Percentiles rank a stretch among this genome's conserved stretches.
Evolutionary conservation across 2,329 filamentous ascomycete species (phyloP).

Genomic region (Aureobasidium sp.): DNA sequence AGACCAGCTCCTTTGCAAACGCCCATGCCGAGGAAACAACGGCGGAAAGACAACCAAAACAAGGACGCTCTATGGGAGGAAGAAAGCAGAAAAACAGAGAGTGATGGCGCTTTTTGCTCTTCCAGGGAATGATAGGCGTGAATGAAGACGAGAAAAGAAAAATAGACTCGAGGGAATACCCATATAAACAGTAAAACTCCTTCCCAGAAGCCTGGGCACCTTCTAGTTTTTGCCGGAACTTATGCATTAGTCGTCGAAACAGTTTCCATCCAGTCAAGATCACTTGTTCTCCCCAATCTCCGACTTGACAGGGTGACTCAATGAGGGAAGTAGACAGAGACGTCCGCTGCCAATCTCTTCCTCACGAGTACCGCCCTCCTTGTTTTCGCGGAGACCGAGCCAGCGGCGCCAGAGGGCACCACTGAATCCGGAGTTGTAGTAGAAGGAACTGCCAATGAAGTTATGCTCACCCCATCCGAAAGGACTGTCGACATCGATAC

Average conservation of each 20-base stretch:
- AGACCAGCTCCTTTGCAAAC: slow-evolving; percentile 12
- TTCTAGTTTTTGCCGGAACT: slow-evolving; percentile 2
- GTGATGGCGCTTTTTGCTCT: slow-evolving; percentile 15
- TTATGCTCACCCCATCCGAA: slow-evolving; percentile 61
- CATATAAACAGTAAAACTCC: slow-evolving; percentile 12
- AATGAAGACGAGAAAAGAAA: neutral
- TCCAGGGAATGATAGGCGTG: slow-evolving; percentile 15
- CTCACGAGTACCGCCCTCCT: slow-evolving; percentile 37
- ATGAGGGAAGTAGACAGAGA: slow-evolving; percentile 49
- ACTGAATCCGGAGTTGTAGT: slow-evolving; percentile 56
- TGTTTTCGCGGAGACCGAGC: slow-evolving; percentile 53
- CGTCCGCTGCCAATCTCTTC: slow-evolving; percentile 47
- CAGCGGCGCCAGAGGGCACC: slow-evolving; percentile 55
- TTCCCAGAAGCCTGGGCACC: slow-evolving; percentile 9
- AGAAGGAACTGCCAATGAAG: slow-evolving; percentile 55
- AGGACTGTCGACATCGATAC: slow-evolving; percentile 48
- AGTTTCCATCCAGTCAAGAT: neutral
- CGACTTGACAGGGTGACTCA: slow-evolving; percentile 56
- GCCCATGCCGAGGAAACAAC: neutral
- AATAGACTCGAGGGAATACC: neutral
- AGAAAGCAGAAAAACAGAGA: slow-evolving; percentile 11
- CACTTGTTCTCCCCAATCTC: slow-evolving; percentile 34
- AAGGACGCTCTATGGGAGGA: neutral
- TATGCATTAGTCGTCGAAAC: slow-evolving; percentile 16
- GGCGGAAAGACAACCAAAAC: neutral